Base-by-base conservation (phyloP, 1,284 basidiomycete species). In the Albatrellus sp. region DNA sequence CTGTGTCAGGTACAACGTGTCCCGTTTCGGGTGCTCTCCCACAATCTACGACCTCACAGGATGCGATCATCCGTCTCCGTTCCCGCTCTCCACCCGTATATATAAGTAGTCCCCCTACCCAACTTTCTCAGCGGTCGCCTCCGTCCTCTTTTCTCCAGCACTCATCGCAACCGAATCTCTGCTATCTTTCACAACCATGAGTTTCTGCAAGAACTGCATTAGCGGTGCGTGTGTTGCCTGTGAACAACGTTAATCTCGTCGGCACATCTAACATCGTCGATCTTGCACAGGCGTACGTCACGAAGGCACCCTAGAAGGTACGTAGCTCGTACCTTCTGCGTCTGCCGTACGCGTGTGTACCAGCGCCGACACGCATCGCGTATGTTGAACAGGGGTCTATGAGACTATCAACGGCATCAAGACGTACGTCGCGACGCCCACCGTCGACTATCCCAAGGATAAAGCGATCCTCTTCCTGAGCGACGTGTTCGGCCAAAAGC, bases 401-500 rank as follows among this genome's bases (percentile, higher is more conserved):
- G 65, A 72, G 55, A 52, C 55, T 34, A 67, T 77, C 48, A 64
- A 60, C 7, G 72, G 68, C n/a, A 58, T 76, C 42, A 63, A 67
- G 20, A 63, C 62, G 50, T 80, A 80, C 49, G 62, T 76, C 43
- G 71, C 68, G 12, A 73, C 66, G 0, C 74, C 24, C 24, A 51
- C 58, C 0, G 54, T 53, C 9, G 67, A 72, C 13, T 77, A 74
- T 48, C 54, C 67, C 34, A 75, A 74, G 52, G 66, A 75, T 53
- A 77, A 79, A 55, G 75, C 70, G 28, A 49, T 84, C 45, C 64
- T 78, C 34, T 70, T 70, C 58, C 52, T 81, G 29, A 57, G 75
- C 7, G 84, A 87, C 53, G 67, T 77, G 42, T 84, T 83, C 52
- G 85, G 84, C 7, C 55, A 77, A 24, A 64, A 69, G n/a, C 61